Evolutionary conservation across 768 basidiomycete species (phyloP).

Genomic region (Heimioporus sp.): DNA sequence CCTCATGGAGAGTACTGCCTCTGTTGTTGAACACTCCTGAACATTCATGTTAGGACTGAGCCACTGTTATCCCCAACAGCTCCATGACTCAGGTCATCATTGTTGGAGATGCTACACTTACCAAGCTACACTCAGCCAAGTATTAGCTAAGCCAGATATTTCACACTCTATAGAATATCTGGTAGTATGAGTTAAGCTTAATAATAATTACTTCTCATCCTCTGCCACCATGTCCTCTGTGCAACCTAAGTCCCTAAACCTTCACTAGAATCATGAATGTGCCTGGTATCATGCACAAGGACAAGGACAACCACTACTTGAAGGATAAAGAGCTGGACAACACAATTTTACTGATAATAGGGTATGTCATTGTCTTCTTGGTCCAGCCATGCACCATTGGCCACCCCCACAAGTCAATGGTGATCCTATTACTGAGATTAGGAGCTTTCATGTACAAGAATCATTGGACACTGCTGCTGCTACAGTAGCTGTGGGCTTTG

Average conservation of each 20-base stretch:
- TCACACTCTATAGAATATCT: too few relatives aligned
- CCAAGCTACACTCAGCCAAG: too few relatives aligned
- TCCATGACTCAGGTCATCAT: constrained; percentile 81
- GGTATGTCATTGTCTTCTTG: constrained; percentile 95
- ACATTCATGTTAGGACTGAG: constrained; percentile 96
- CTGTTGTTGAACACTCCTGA: constrained; percentile 73
- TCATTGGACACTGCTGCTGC: constrained; percentile 86
- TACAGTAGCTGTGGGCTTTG: constrained; percentile 88
- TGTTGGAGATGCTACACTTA: too few relatives aligned
- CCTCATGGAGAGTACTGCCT: constrained; percentile 59
- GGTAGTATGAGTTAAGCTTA: too few relatives aligned
- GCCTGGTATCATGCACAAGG: constrained; percentile 79
- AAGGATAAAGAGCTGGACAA: constrained; percentile 96
- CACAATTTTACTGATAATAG: constrained; percentile 77
- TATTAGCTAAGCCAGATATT: too few relatives aligned
- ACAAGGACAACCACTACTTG: constrained; percentile 95
- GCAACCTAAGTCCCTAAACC: too few relatives aligned
- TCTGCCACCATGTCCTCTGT: too few relatives aligned
- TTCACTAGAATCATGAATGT: too few relatives aligned
- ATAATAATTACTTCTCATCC: too few relatives aligned
- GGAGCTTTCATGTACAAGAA: constrained; percentile 97
- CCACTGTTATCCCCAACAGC: constrained; percentile 67
- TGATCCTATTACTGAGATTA: constrained; percentile 54
- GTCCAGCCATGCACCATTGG: constrained; percentile 84
- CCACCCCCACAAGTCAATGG: constrained; percentile 61